Base-by-base conservation (phyloP, 2,329 filamentous ascomycete genomes). In the Anthostomella pinea region DNA sequence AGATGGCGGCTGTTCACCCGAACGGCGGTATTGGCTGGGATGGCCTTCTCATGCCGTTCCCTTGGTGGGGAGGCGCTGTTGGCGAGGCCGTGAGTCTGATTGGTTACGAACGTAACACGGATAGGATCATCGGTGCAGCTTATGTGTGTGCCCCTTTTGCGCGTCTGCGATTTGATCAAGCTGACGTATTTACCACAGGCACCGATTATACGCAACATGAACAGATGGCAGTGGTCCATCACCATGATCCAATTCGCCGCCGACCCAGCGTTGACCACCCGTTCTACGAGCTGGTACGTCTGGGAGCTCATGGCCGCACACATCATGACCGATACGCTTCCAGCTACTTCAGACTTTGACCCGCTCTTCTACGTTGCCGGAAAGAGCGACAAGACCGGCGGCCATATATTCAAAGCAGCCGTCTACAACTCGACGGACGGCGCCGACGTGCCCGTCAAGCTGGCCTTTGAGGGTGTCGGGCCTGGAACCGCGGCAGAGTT, bases 51-150 rank as follows among this genome's bases (percentile, higher is more conserved):
- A 66, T 65, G 48, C 56, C 62, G 22, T 76, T 67, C 46, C 73
- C 69, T 1, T 77, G 70, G 51, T 76, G 73, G 77, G 73, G 76
- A 32, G 79, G 77, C 17, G 67, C 73, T 7, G 75, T 85, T 3
- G 73, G 72, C 10, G 81, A 85, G 54, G 80, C 78, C 16, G 68
- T 85, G n/a, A 80, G 74, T 37, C 65, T 84, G 11, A 68, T 85
- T 43, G 76, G 79, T 13, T 75, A 77, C 19, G 81, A 85, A 66
- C 69, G 81, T 38, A 85, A 85, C 58, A 68, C 70, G 3, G 76
- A 82, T 48, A 68, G 71, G 14, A 69, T 82, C 28, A 68, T 70
- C 2, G 75, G 73, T 6, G 69, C 72, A 1, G 65, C 69, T 34
- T 77, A 75, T 44, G 68, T 62, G 41, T 23, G 51, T 45, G 19